Evolutionary conservation across 1,284 basidiomycete genomes (phyloP).

Genomic region (Microbotryum scabiosae): DNA sequence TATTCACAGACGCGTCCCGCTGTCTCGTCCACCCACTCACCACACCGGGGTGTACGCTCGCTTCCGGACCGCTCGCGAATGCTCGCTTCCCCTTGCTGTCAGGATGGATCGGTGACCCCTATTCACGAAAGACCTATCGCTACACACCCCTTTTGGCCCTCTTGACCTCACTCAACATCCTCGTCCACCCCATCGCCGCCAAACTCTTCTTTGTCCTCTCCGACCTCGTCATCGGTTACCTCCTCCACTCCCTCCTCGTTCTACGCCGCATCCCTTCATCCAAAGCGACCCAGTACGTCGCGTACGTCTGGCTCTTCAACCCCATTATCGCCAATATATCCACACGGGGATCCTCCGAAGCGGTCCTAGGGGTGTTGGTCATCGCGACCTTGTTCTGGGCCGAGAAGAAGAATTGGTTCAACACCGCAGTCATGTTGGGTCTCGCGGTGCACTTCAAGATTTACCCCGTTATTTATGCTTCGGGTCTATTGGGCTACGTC

Average conservation of each 20-base stretch:
- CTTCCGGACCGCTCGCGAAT: neutral
- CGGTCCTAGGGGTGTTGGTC: constrained; percentile 71
- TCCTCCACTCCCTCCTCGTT: constrained; percentile 61
- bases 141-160: constrained; percentile 90
- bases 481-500: constrained; percentile 54
- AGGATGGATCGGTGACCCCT: constrained; percentile 56
- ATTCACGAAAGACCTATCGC: constrained; percentile 85
- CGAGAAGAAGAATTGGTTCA: constrained; percentile 41
- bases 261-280: neutral
- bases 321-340: constrained; percentile 93
- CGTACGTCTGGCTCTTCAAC: constrained; percentile 73
- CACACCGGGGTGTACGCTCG: neutral
- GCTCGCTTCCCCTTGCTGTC: constrained; percentile 1
- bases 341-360: constrained; percentile 90
- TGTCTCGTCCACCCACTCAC: constrained; percentile 48
- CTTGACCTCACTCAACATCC: constrained; percentile 67
- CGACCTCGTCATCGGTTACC: constrained; percentile 69
- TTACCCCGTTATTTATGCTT: constrained; percentile 84
- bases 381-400: constrained; percentile 58
- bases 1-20: constrained; percentile 82
- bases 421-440: constrained; percentile 63
- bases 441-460: constrained; percentile 88
- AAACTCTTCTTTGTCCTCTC: constrained; percentile 82
- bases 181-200: constrained; percentile 72
- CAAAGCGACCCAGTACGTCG: constrained; percentile 31